Base-by-base conservation (phyloP, 2,329 filamentous ascomycete species). In the Pyricularia sp. region DNA sequence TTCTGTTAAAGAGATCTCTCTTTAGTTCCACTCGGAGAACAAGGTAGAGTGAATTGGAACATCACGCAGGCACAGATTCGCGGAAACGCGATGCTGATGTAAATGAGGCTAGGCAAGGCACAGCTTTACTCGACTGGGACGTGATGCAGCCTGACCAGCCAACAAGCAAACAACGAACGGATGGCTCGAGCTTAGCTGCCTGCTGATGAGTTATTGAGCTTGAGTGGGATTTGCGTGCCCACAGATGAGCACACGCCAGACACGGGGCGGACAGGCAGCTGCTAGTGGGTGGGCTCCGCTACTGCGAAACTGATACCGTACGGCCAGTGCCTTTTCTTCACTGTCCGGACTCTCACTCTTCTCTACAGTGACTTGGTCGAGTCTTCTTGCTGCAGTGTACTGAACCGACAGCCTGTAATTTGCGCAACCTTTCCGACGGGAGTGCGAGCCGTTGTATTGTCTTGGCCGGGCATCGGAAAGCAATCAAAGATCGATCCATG, bases 401-500 rank as follows among this genome's bases (percentile, higher is more conserved):
- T 57, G 53, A 57, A 22, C 22, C 53, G 53, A n/a, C 53, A 2
- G 22, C 5, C 9, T 26, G 53, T 57, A 57, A 57, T 57, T 57
- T 26, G 53, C 24, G 24, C 53, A 57, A 57, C 22, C 53, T 24
- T 26, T 22, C 53, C n/a, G 53, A 57, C 53, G 53, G 53, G 53
- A 57, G 24, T 26, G 22, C 22, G 16, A 57, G 53, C 53, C 53
- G 22, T 57, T 13, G 53, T 57, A 9, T 57, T 57, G 53, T 62
- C 35, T 44, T 49, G 4, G 26, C 28, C 22, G 26, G 61, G 33
- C 61, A 62, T 44, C 33, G 22, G 22, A 62, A 62, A 44, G 61
- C 61, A 62, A 62, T 62, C 61, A 49, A n/a, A 62, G 61, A 62
- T 62, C 61, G 61, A 62, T 62, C 24, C 61, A 62, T 62, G 61